A percentile compares a stretch with the other conserved stretches of the same genome.
Evolutionary conservation across 352 stramenopile species (phyloP).

Genomic region (Phytophthora pinifolia): DNA sequence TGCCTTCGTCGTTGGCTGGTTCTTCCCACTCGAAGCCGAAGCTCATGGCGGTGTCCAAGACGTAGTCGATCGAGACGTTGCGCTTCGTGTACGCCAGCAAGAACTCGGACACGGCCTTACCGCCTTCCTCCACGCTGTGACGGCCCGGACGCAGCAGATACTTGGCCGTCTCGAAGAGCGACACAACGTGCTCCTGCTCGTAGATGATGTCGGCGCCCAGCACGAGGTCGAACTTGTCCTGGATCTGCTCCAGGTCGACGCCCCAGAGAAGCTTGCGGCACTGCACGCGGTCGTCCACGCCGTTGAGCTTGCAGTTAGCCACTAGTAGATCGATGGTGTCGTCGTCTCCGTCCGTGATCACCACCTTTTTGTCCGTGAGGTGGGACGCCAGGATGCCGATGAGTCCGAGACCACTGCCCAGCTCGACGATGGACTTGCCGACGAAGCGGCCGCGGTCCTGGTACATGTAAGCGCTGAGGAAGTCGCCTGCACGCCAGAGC

Average conservation of each 20-base stretch:
- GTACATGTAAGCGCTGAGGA: slow-evolving; percentile 63
- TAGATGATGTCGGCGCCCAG: slow-evolving; percentile 69
- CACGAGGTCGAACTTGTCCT: slow-evolving; percentile 54
- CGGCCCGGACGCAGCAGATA: slow-evolving; percentile 36
- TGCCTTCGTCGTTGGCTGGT: slow-evolving; percentile 51
- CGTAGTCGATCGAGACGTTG: slow-evolving; percentile 69
- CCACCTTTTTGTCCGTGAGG: slow-evolving; percentile 49
- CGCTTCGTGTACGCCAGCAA: slow-evolving; percentile 66
- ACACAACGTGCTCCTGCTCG: slow-evolving; percentile 54
- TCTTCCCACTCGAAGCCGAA: slow-evolving; percentile 68
- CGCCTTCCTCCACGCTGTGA: slow-evolving; percentile 16
- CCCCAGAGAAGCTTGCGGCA: slow-evolving; percentile 59
- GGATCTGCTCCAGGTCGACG: slow-evolving; percentile 37
- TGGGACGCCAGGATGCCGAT: slow-evolving; percentile 60
- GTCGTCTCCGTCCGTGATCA: slow-evolving; percentile 65
- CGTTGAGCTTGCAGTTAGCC: slow-evolving; percentile 59
- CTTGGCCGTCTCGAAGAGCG: slow-evolving; percentile 54
- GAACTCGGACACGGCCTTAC: slow-evolving; percentile 41
- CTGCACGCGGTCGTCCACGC: slow-evolving; percentile 34
- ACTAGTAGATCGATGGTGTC: slow-evolving; percentile 47
- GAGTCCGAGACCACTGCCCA: slow-evolving; percentile 61
- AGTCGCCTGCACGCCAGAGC: slow-evolving; percentile 61
- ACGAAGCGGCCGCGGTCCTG: slow-evolving; percentile 34
- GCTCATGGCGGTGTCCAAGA: slow-evolving; percentile 47
- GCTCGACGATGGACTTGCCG: slow-evolving; percentile 44